Percentiles rank a stretch among this genome's conserved stretches.
Conservation (phyloP, 345 rosid species). For the Lenwebbia sp. region DNA sequence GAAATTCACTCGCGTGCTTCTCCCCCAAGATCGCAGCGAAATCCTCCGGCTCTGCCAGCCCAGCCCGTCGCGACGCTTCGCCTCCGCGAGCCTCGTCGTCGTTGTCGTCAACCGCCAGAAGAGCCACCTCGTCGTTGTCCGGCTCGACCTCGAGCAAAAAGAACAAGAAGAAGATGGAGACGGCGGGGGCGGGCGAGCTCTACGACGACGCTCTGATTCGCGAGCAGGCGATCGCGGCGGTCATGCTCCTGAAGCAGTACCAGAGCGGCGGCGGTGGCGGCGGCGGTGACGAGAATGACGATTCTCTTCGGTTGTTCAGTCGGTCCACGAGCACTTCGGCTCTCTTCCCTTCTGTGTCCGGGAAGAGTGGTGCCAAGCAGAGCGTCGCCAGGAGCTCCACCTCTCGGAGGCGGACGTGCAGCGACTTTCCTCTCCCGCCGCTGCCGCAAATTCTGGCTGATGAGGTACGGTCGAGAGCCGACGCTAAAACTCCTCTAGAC, state of each 20-base stretch:
- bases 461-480: conserved; percentile 4
- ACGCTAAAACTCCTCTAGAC: not conserved
- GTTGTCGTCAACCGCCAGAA: not conserved
- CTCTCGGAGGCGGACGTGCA: conserved; percentile 9
- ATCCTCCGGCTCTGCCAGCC: not conserved
- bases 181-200: not conserved
- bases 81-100: not conserved
- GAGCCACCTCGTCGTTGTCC: not conserved
- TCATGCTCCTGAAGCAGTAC: conserved; percentile 14
- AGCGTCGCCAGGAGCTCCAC: conserved; percentile 18
- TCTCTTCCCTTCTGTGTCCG: not conserved
- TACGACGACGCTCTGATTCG: conserved; percentile 1
- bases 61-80: not conserved
- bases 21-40: not conserved
- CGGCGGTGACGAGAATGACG: not conserved
- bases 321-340: conserved; percentile 11
- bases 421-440: not conserved
- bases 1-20: conserved; percentile 6
- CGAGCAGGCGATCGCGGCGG: conserved; percentile 21
- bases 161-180: not conserved
- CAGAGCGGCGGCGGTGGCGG: conserved; percentile 4
- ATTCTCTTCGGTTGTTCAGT: not conserved
- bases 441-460: conserved; percentile 8
- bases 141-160: not conserved
- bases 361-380: not conserved